Percentiles rank a stretch among this genome's conserved stretches.
These are phyloP conservation scores for Articulospora tetracladia DNA, from an alignment of 495 filamentous ascomycete species.

Conservation along the genomic window DNA sequence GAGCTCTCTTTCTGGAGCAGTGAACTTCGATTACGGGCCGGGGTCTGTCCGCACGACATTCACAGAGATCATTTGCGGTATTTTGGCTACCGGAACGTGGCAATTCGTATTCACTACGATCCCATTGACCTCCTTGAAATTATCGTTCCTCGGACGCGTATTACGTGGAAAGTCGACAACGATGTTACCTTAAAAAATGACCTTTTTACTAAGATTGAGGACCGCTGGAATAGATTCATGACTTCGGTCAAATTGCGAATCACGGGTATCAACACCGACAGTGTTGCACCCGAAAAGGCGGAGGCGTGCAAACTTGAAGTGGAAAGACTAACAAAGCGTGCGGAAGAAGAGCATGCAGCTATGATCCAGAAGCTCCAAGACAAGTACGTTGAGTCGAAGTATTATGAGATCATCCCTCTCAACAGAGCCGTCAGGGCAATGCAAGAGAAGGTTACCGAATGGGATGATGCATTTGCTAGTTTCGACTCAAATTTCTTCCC, in stretches of 20 bases:
- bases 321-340: conserved; percentile 67
- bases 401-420: conserved; percentile 93
- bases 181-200: conserved; percentile 91
- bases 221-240: conserved; percentile 82
- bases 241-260: conserved; percentile 76
- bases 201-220: conserved; percentile 73
- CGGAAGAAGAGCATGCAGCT: conserved; percentile 72
- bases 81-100: conserved; percentile 84
- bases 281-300: conserved; percentile 77
- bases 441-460: conserved; percentile 89
- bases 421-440: conserved; percentile 83
- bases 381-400: conserved; percentile 86
- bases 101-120: conserved; percentile 88
- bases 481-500: conserved; percentile 95
- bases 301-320: conserved; percentile 80
- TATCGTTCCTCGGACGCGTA: conserved; percentile 78
- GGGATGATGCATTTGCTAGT: conserved; percentile 84
- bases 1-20: conserved; percentile 95
- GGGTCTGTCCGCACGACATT: conserved; percentile 89
- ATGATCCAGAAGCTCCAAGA: conserved; percentile 77
- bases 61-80: conserved; percentile 88
- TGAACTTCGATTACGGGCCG: conserved; percentile 71
- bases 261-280: conserved; percentile 84
- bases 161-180: conserved; percentile 96
- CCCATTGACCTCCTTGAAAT: conserved; percentile 92